Percentiles rank a stretch among this genome's conserved stretches.
Conservation (phyloP, 371 early-diverging fungal species). For the Saksenaea vasiformis region DNA sequence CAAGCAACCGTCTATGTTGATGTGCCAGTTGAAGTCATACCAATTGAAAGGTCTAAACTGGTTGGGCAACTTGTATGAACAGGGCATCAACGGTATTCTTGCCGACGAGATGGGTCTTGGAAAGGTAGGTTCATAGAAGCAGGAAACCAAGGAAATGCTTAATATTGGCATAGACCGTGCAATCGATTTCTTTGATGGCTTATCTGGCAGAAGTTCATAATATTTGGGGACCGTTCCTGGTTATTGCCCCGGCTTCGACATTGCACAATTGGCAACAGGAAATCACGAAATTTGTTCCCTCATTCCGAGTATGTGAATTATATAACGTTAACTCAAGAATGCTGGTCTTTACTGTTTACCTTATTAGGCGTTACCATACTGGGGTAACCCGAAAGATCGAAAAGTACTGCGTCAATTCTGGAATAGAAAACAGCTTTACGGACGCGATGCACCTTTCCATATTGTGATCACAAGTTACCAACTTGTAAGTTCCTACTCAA, state of each 20-base stretch:
- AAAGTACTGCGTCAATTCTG: slow-evolving; percentile 85
- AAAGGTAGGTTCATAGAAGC: slow-evolving; percentile 37
- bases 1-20: slow-evolving; percentile 86
- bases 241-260: slow-evolving; percentile 95
- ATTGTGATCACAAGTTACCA: slow-evolving; percentile 96
- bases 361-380: slow-evolving; percentile 77
- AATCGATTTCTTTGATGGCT: slow-evolving; percentile 93
- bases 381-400: slow-evolving; percentile 92
- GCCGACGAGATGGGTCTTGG: slow-evolving; percentile 98
- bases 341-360: background rate
- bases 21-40: slow-evolving; percentile 89
- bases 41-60: slow-evolving; percentile 99
- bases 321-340: background rate
- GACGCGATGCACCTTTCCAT: slow-evolving; percentile 87
- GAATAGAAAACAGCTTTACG: slow-evolving; percentile 77
- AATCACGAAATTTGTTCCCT: slow-evolving; percentile 88
- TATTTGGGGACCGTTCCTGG: slow-evolving; percentile 96
- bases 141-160: background rate
- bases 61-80: slow-evolving; percentile 96
- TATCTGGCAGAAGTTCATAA: slow-evolving; percentile 87
- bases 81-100: slow-evolving; percentile 97
- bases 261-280: slow-evolving; percentile 99
- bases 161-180: slow-evolving; percentile 77
- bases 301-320: slow-evolving; percentile 68
- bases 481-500: slow-evolving; percentile 54